Conservation (phyloP, 2,329 filamentous ascomycete genomes). For the Sclerotinia sclerotiorum region DNA sequence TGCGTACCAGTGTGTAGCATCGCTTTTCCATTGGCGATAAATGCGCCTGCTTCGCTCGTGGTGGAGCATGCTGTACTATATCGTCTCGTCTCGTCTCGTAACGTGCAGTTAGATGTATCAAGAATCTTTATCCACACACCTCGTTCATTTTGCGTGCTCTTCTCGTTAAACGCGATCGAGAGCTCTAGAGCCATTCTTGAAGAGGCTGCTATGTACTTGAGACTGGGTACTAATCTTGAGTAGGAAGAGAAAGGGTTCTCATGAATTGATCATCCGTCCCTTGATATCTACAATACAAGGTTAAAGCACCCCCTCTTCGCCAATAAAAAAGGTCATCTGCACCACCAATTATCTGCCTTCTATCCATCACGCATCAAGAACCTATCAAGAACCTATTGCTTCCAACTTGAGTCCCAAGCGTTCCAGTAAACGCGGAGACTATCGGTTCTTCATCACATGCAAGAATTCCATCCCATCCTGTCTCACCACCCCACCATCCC, state of each 20-base stretch:
- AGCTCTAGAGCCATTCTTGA: not conserved
- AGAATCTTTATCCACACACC: slow-evolving; percentile 17
- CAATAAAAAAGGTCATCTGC: slow-evolving; percentile 23
- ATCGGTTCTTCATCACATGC: slow-evolving; percentile 7
- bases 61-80: slow-evolving; percentile 11
- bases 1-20: slow-evolving; percentile 4
- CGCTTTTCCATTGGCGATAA: slow-evolving; percentile 9
- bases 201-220: slow-evolving; percentile 10
- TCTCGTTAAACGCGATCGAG: not conserved
- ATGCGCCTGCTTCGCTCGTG: slow-evolving; percentile 10
- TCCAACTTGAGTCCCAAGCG: too few relatives aligned
- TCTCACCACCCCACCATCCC: slow-evolving; percentile 21
- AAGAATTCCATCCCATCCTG: slow-evolving; percentile 9
- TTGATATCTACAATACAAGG: slow-evolving; percentile 15
- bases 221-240: slow-evolving; percentile 3
- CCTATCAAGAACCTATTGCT: not conserved
- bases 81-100: not conserved
- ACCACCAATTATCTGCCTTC: not conserved
- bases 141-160: not conserved
- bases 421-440: not conserved
- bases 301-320: slow-evolving; percentile 7
- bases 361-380: slow-evolving; percentile 6
- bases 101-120: slow-evolving; percentile 3
- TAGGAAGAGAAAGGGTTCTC: slow-evolving; percentile 4
- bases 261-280: slow-evolving; percentile 22